Conservation (phyloP, 2,329 filamentous ascomycete species). For the Fusarium liriodendri region DNA sequence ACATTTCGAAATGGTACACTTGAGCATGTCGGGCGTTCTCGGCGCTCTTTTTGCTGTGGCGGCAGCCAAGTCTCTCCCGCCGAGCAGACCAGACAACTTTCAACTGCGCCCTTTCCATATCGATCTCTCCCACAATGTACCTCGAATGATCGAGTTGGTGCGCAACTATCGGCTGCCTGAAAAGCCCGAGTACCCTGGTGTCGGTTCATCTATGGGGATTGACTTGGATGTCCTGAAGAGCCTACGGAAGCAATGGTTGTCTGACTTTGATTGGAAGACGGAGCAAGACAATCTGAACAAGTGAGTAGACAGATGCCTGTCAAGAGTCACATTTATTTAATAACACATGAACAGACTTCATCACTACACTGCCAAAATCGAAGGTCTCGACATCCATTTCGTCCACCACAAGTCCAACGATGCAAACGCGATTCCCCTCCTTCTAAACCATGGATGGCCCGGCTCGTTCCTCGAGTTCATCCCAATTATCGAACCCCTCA, state of each 20-base stretch:
- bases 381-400: neutral
- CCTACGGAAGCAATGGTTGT: neutral
- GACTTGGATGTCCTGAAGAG: neutral
- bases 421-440: neutral
- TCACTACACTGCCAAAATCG: neutral
- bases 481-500: neutral
- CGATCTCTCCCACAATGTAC: neutral
- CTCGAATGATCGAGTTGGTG: neutral
- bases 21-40: neutral
- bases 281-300: neutral
- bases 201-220: neutral
- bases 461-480: neutral
- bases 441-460: neutral
- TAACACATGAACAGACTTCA: neutral
- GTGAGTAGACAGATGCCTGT: neutral
- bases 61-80: neutral
- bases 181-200: neutral
- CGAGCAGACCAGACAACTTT: neutral
- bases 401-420: neutral
- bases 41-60: neutral
- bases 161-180: neutral
- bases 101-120: neutral
- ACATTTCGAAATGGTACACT: neutral
- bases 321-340: neutral
- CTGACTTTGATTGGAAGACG: neutral